A percentile compares a stretch with the other conserved stretches of the same genome.
These are phyloP conservation scores for Fragaria ananassa DNA, from an alignment of 306 rosid species.

Conservation along the genomic window DNA sequence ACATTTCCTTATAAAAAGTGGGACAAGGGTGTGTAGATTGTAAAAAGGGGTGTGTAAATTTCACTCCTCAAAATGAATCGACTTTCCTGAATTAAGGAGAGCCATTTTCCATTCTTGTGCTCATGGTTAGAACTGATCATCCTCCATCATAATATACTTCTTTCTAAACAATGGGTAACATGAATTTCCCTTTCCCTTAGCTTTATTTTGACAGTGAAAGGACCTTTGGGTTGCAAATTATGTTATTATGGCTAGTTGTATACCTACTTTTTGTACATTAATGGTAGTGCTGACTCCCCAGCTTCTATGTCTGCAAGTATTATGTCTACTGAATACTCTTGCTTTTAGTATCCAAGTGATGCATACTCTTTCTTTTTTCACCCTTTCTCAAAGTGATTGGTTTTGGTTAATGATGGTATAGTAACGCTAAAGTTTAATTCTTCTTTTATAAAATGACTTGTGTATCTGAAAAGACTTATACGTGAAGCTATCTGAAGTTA, in stretches of 20 bases:
- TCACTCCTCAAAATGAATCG: background rate
- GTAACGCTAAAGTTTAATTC: background rate
- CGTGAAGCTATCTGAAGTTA: background rate
- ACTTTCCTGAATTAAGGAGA: background rate
- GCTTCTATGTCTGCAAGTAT: background rate
- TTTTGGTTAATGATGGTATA: background rate
- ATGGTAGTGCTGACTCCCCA: background rate
- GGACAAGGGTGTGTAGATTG: too few relatives aligned
- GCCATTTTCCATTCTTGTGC: background rate
- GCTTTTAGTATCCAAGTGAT: background rate
- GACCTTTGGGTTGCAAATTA: background rate
- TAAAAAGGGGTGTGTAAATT: too few relatives aligned
- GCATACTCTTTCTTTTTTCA: background rate
- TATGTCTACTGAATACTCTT: background rate
- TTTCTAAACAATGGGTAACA: background rate
- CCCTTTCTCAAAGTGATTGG: background rate
- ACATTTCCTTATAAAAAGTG: too few relatives aligned
- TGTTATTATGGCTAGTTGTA: background rate
- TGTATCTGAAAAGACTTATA: background rate
- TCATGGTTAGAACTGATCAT: background rate
- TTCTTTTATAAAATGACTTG: background rate
- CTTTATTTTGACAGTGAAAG: background rate
- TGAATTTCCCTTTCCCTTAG: background rate
- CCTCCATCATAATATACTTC: background rate
- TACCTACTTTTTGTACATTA: background rate